A percentile compares a stretch with the other conserved stretches of the same genome.
Evolutionary conservation across 352 stramenopile genomes (phyloP).

Genomic region (Sclerospora graminicola): DNA sequence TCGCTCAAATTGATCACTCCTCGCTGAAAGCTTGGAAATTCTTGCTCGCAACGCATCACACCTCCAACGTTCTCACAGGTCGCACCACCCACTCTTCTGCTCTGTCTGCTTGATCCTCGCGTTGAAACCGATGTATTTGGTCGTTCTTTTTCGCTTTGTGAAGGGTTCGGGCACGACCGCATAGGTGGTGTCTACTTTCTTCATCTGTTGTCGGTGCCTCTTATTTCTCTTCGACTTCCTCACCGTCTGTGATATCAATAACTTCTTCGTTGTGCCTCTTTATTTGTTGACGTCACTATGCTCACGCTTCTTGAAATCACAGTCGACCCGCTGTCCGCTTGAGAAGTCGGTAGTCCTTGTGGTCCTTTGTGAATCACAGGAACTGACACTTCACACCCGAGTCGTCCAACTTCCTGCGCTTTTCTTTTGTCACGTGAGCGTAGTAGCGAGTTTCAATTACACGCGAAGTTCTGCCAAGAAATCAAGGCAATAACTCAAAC

Average conservation of each 20-base stretch:
- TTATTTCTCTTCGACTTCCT: too few species aligned
- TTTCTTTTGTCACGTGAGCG: neutral
- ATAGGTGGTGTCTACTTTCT: too few species aligned
- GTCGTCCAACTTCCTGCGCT: neutral
- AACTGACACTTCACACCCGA: neutral
- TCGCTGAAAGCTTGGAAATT: neutral
- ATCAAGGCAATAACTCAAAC: neutral
- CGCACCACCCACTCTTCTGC: neutral
- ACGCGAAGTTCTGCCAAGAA: neutral
- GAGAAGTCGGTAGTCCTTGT: neutral
- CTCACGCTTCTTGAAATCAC: neutral
- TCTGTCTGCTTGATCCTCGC: neutral
- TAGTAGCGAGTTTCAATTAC: too few species aligned
- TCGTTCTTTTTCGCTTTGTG: too few species aligned
- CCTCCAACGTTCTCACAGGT: neutral
- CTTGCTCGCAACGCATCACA: neutral
- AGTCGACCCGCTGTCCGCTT: neutral
- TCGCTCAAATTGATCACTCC: neutral
- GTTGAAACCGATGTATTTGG: too few species aligned
- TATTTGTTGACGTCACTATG: too few species aligned
- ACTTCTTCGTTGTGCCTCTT: too few species aligned
- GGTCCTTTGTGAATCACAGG: neutral
- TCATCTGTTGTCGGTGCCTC: too few species aligned
- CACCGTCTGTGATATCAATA: too few species aligned
- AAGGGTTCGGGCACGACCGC: too few species aligned